phyloP scores from a whole-genome alignment of 2,329 filamentous ascomycete species.

The Madurella mycetomatis region DNA sequence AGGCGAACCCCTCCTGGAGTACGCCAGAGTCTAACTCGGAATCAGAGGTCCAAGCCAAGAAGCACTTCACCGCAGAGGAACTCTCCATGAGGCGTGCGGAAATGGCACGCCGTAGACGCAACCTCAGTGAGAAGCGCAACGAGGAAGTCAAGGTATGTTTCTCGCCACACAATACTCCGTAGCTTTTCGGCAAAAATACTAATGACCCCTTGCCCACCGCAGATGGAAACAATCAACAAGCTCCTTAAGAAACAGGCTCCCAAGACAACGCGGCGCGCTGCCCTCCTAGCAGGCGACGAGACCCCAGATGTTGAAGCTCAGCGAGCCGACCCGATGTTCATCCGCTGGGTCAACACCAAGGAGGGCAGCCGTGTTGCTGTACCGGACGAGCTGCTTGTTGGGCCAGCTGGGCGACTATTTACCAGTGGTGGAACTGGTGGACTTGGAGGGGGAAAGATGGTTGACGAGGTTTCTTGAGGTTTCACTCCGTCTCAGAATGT shows the following conservation, averaged over 20 bases:
- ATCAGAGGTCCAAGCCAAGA: constrained; percentile 60
- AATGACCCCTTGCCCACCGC: not conserved
- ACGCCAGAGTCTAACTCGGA: not conserved
- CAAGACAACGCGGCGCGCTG: constrained; percentile 59
- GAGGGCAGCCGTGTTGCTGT: constrained; percentile 60
- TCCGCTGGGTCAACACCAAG: constrained; percentile 67
- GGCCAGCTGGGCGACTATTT: constrained; percentile 60
- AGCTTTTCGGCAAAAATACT: not conserved
- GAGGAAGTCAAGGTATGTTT: constrained; percentile 57
- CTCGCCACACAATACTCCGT: not conserved
- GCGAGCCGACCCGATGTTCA: constrained; percentile 56
- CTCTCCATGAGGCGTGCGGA: constrained; percentile 58
- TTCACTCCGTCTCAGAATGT: not conserved
- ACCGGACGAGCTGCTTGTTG: constrained; percentile 62
- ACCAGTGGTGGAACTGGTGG: constrained; percentile 26
- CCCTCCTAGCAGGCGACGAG: constrained; percentile 42
- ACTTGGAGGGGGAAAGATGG: constrained; percentile 44
- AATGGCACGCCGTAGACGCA: constrained; percentile 57
- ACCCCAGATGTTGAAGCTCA: constrained; percentile 44
- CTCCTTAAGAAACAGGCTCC: constrained; percentile 81
- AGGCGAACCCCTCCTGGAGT: constrained; percentile 21
- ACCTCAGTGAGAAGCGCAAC: constrained; percentile 61
- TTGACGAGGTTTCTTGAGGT: constrained; percentile 44
- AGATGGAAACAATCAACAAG: constrained; percentile 92
- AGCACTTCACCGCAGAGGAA: constrained; percentile 58